A percentile compares a stretch with the other conserved stretches of the same genome.
Conservation (phyloP, 1,139 yeast species). For the Lipomyces yarrowii region DNA sequence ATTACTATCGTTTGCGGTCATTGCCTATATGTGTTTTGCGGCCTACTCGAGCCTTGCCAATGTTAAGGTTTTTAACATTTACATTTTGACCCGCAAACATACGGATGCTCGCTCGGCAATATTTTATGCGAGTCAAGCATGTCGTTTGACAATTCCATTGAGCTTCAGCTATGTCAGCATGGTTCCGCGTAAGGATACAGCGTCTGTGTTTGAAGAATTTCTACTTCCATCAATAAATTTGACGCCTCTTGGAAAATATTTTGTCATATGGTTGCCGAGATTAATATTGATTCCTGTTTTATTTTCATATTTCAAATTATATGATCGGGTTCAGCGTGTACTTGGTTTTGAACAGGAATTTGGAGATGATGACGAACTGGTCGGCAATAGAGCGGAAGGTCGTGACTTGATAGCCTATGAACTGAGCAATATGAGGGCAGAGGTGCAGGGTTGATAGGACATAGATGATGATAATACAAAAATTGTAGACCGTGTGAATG, state of each 20-base stretch:
- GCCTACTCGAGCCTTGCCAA: constrained; percentile 68
- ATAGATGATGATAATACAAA: not conserved
- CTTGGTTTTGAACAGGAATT: constrained; percentile 57
- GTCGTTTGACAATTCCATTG: constrained; percentile 79
- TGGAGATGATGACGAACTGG: constrained; percentile 54
- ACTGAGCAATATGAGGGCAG: constrained; percentile 3
- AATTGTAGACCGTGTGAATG: not conserved
- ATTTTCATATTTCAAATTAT: constrained; percentile 66
- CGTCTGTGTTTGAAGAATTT: constrained; percentile 55
- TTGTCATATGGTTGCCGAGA: constrained; percentile 77
- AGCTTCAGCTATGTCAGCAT: constrained; percentile 77
- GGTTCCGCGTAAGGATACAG: constrained; percentile 41
- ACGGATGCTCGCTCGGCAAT: constrained; percentile 76
- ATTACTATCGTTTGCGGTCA: constrained; percentile 48
- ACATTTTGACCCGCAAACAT: constrained; percentile 66
- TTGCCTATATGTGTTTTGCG: constrained; percentile 68
- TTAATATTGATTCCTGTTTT: constrained; percentile 67
- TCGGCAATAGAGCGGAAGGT: constrained; percentile 42
- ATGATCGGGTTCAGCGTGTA: constrained; percentile 60
- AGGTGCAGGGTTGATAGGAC: not conserved
- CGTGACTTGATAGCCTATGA: constrained; percentile 46
- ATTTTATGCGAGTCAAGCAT: constrained; percentile 78
- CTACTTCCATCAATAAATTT: constrained; percentile 74
- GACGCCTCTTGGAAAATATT: constrained; percentile 70
- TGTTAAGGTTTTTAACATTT: constrained; percentile 71